A percentile compares a stretch with the other conserved stretches of the same genome.
phyloP scores from a whole-genome alignment of 176 grass and related monocot genomes.

The Triticum dicoccoides region DNA sequence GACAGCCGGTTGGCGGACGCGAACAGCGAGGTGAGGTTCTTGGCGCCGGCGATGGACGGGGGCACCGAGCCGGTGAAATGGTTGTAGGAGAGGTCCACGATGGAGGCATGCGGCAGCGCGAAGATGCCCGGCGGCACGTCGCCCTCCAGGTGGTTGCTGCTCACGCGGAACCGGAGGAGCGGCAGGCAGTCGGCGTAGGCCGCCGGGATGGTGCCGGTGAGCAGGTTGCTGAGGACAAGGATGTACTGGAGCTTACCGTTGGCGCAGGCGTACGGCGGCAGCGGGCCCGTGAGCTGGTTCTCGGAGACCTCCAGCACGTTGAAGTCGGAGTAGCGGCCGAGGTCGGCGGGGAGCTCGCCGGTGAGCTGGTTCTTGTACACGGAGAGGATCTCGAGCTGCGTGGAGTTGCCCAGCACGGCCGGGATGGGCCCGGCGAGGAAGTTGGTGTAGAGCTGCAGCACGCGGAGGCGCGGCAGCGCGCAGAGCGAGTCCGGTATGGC shows the following conservation, averaged over 20 bases:
- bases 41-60: conserved; percentile 35
- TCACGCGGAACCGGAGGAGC: conserved; percentile 77
- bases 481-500: conserved; percentile 58
- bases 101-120: conserved; percentile 64
- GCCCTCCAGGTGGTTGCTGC: conserved; percentile 62
- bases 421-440: conserved; percentile 64
- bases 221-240: conserved; percentile 75
- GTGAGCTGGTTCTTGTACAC: conserved; percentile 84
- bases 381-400: conserved; percentile 60
- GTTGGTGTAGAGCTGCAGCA: conserved; percentile 83
- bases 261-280: conserved; percentile 62
- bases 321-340: conserved; percentile 61
- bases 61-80: conserved; percentile 57
- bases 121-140: conserved; percentile 60
- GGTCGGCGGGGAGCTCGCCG: conserved; percentile 59
- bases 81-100: conserved; percentile 85
- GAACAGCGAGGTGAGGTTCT: conserved; percentile 74
- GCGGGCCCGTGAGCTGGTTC: conserved; percentile 64
- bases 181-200: conserved; percentile 53
- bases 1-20: conserved; percentile 59
- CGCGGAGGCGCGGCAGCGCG: conserved; percentile 44
- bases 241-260: conserved; percentile 62
- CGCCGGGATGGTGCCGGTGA: conserved; percentile 57
- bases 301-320: conserved; percentile 87
- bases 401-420: conserved; percentile 69